These are phyloP conservation scores for Lodderomyces theae DNA, from an alignment of 1,139 yeast species.

Conservation along the genomic window DNA sequence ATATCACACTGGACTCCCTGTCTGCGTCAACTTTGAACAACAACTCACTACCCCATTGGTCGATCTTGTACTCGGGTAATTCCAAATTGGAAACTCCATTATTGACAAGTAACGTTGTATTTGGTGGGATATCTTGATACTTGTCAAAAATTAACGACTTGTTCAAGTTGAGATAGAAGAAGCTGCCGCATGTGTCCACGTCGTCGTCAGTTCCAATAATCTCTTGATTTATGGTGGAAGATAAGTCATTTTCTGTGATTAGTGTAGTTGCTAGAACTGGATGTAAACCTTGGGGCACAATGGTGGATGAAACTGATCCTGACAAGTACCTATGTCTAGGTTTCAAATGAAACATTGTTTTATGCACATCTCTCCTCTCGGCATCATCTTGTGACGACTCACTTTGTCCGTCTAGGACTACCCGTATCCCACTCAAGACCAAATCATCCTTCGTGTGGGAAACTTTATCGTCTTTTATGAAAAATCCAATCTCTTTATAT, in stretches of 20 bases:
- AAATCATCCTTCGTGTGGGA: conserved; percentile 32
- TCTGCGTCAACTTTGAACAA: conserved; percentile 26
- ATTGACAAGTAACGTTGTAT: conserved; percentile 23
- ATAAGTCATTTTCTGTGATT: conserved; percentile 12
- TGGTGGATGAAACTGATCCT: conserved; percentile 10
- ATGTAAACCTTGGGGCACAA: conserved; percentile 37
- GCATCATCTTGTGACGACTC: conserved; percentile 10
- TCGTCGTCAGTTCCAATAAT: conserved; percentile 24
- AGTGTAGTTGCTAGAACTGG: conserved; percentile 26
- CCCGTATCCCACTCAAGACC: conserved; percentile 36
- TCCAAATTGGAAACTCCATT: conserved; percentile 40
- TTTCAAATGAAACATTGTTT: conserved; percentile 43
- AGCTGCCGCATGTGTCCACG: conserved; percentile 30
- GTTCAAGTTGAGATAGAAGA: conserved; percentile 31
- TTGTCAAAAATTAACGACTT: conserved; percentile 41
- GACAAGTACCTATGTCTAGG: conserved; percentile 35
- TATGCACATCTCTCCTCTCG: conserved; percentile 21
- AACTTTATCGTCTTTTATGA: conserved; percentile 25
- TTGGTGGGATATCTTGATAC: conserved; percentile 32
- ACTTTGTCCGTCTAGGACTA: conserved; percentile 20
- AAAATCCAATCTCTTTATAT: conserved; percentile 36
- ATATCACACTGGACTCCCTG: neutral
- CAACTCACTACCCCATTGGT: conserved; percentile 44
- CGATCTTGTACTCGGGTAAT: conserved; percentile 39
- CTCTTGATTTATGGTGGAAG: neutral